Conservation (phyloP, 192 early-diverging fungal species). For the Backusella australiensis region DNA sequence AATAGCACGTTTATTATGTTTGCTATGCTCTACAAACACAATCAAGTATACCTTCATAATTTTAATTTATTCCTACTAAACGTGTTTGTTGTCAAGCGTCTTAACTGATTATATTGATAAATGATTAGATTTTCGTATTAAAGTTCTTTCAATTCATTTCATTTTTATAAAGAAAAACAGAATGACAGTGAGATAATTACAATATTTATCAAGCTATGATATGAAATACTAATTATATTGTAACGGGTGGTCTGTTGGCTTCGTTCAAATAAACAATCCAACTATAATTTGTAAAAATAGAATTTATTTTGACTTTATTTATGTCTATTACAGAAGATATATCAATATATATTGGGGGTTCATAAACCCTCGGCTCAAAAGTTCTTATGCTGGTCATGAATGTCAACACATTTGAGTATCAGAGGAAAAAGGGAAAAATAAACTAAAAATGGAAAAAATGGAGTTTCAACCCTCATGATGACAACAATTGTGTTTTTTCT, state of each 20-base stretch:
- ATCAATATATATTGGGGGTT: neutral
- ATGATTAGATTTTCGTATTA: neutral
- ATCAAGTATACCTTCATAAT: neutral
- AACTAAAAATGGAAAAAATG: neutral
- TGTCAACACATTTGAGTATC: neutral
- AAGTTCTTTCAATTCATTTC: neutral
- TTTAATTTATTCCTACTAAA: neutral
- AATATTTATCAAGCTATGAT: too few relatives aligned
- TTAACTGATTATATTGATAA: neutral
- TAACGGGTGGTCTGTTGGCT: too few relatives aligned
- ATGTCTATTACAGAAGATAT: neutral
- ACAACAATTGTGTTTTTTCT: neutral
- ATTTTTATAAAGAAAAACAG: neutral
- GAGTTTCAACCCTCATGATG: neutral
- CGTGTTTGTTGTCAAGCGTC: neutral
- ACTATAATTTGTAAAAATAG: neutral
- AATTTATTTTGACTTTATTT: neutral
- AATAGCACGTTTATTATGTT: neutral
- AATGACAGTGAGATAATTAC: neutral
- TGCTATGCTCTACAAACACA: neutral
- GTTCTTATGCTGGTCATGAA: neutral
- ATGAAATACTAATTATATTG: too few relatives aligned
- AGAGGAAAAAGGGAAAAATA: neutral
- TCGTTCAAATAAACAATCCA: too few relatives aligned
- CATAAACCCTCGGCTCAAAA: neutral